phyloP scores from a whole-genome alignment of 495 filamentous ascomycete genomes.

The Amphirosellinia nigrospora region DNA sequence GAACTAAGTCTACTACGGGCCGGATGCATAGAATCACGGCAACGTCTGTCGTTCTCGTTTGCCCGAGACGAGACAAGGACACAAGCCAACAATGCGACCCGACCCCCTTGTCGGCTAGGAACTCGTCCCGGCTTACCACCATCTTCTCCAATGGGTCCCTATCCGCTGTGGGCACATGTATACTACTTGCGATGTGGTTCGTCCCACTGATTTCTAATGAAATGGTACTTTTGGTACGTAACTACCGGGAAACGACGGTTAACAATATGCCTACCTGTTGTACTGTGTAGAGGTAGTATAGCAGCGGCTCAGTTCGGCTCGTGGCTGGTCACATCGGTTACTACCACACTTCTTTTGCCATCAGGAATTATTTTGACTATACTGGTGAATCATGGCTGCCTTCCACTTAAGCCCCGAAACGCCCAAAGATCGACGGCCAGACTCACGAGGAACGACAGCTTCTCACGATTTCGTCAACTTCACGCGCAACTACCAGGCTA shows the following conservation, averaged over 20 bases:
- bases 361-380: neutral
- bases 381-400: conserved; percentile 24
- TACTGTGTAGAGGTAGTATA: neutral
- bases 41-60: neutral
- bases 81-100: neutral
- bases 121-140: neutral
- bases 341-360: neutral
- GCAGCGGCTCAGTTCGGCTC: neutral
- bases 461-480: conserved; percentile 10
- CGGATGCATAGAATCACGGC: neutral
- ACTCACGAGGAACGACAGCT: conserved; percentile 16
- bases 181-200: neutral
- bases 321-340: neutral
- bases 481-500: neutral
- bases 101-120: neutral
- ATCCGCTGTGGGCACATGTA: neutral
- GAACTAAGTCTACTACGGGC: neutral
- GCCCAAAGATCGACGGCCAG: neutral
- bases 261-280: neutral
- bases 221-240: neutral
- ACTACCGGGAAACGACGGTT: neutral
- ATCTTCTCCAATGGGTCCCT: neutral
- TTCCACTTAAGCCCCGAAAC: conserved; percentile 25
- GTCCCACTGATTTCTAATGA: neutral
- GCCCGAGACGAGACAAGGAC: neutral